Conservation (phyloP, 305 asterid species). For the Stenogyne calaminthoides region DNA sequence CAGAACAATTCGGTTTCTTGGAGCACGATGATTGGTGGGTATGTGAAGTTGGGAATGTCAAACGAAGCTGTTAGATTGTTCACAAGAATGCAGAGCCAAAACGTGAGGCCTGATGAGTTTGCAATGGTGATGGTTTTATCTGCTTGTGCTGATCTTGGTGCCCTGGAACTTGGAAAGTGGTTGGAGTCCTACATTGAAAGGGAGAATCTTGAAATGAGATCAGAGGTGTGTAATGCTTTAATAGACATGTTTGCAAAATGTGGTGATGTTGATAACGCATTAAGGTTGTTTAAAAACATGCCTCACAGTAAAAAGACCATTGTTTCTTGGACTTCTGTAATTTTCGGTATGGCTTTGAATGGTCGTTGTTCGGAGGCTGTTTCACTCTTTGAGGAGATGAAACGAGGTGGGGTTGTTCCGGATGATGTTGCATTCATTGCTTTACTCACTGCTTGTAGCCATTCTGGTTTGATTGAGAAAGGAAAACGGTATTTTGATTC, state of each 20-base stretch:
- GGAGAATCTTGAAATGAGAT: slow-evolving; percentile 51
- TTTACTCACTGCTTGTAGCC: slow-evolving; percentile 84
- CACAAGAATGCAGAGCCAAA: slow-evolving; percentile 58
- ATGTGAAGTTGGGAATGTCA: slow-evolving; percentile 59
- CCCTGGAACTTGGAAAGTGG: slow-evolving; percentile 80
- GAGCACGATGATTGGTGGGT: slow-evolving; percentile 77
- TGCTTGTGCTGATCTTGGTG: slow-evolving; percentile 75
- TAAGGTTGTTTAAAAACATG: slow-evolving; percentile 58
- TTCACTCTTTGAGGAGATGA: slow-evolving; percentile 74
- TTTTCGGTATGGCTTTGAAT: slow-evolving; percentile 69
- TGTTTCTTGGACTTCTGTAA: slow-evolving; percentile 79
- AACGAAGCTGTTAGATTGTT: slow-evolving; percentile 58
- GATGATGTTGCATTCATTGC: slow-evolving; percentile 73
- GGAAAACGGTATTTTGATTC: slow-evolving; percentile 56
- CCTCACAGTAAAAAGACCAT: slow-evolving; percentile 44
- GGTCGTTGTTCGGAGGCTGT: slow-evolving; percentile 72
- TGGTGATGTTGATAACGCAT: slow-evolving; percentile 70
- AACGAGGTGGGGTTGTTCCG: slow-evolving; percentile 41
- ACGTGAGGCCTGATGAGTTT: slow-evolving; percentile 65
- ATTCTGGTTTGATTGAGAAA: slow-evolving; percentile 67
- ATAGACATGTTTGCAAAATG: slow-evolving; percentile 87
- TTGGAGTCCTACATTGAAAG: slow-evolving; percentile 54
- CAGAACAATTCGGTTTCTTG: slow-evolving; percentile 51
- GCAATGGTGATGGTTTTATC: slow-evolving; percentile 71
- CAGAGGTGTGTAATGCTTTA: slow-evolving; percentile 61